These are phyloP conservation scores for Pisolithus tinctorius DNA, from an alignment of 768 basidiomycete species.

Conservation along the genomic window DNA sequence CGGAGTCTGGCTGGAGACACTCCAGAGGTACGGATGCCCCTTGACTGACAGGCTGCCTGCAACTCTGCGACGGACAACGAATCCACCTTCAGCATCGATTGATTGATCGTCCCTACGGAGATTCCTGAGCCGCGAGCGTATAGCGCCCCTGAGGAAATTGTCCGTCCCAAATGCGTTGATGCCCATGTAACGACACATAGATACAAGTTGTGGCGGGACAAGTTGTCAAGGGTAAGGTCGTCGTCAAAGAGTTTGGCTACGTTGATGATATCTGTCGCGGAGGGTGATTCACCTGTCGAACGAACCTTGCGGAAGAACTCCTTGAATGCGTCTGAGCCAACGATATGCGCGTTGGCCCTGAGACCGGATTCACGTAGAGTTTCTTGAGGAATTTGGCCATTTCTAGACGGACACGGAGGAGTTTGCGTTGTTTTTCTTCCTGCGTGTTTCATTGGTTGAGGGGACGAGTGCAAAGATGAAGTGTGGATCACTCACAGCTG, in stretches of 20 bases:
- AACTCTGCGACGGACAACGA: constrained; percentile 88
- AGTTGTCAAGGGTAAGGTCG: constrained; percentile 95
- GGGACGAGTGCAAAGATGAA: not conserved
- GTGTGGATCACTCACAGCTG: constrained; percentile 50
- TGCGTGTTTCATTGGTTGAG: constrained; percentile 24
- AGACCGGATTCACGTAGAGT: constrained; percentile 92
- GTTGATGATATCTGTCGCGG: constrained; percentile 80
- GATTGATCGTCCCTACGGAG: constrained; percentile 91
- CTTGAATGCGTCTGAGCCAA: constrained; percentile 94
- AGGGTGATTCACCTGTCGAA: constrained; percentile 91
- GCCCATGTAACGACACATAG: constrained; percentile 97
- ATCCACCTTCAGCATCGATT: constrained; percentile 87
- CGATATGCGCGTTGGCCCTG: constrained; percentile 88
- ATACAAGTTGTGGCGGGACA: constrained; percentile 98
- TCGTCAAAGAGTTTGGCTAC: constrained; percentile 97
- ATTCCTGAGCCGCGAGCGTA: constrained; percentile 74
- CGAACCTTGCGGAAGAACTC: constrained; percentile 99
- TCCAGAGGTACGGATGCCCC: constrained; percentile 86
- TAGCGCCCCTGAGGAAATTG: constrained; percentile 91
- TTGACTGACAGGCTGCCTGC: constrained; percentile 87
- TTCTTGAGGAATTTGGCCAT: constrained; percentile 99
- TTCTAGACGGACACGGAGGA: constrained; percentile 88
- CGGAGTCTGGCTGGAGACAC: constrained; percentile 83
- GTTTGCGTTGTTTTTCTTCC: constrained; percentile 97
- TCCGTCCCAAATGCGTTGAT: constrained; percentile 98